Evolutionary conservation across 768 basidiomycete species (phyloP), one percentile per base, ranked within the genome.

Genomic region (Lanmaoa pseudosensibilis): DNA sequence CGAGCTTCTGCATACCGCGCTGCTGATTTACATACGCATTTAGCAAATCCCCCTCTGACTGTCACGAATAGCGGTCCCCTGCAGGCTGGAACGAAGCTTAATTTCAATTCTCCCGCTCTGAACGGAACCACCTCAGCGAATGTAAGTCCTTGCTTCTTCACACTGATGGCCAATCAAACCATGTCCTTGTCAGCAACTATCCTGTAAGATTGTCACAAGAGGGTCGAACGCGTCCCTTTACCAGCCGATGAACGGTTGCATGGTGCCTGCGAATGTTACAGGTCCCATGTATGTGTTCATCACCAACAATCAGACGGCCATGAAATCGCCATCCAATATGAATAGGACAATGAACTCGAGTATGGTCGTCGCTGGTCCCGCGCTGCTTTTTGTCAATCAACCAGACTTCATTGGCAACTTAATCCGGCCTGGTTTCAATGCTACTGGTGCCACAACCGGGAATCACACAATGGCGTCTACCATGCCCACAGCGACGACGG

Each of bases 131-230:
- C 77, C 48, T 71, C 77, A 45, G 66, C 70, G 27, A 69, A 74
- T 32, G 80, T 81, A 63, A 72, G 78, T 69, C 30, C 13, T 37
- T 47, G 30, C 11, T 41, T 15, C n/a, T 30, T 19, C 30, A 10
- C n/a, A 11, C 19, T 25, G 47, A 49, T 23, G 58, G n/a, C 61
- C 39, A 23, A 59, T n/a, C 59, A 41, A 44, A 57, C 13, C 56
- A 47, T 51, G 51, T 15, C 18, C 16, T 43, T 34, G 19, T 37
- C 64, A 88, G 86, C 67, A 64, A 58, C 66, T 88, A 34, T 83
- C 77, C 73, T 92, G 91, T 72, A 86, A 92, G 73, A 90, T 93
- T 82, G 70, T 93, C 62, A 60, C 83, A 53, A 91, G 88, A 32
- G 87, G 86, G 30, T 50, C 73, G 18, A 69, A 83, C 48, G 69